These are phyloP conservation scores for Helotiales sp. DNA, from an alignment of 2,329 filamentous ascomycete species.

Conservation along the genomic window DNA sequence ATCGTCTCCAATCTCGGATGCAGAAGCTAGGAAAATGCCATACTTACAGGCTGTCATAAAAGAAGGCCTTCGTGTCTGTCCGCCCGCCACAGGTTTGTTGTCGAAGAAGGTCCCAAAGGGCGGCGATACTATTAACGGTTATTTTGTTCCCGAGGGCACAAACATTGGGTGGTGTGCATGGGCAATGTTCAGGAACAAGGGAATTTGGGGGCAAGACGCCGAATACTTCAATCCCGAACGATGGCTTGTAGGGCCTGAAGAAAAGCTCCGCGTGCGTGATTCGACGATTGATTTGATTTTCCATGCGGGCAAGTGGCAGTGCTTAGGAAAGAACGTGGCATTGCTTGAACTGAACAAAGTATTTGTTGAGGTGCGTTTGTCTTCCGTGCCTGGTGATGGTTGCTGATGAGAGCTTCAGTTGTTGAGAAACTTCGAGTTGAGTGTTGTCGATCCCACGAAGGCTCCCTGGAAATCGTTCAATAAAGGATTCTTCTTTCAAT, in stretches of 20 bases:
- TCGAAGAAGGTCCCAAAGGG: conserved; percentile 19
- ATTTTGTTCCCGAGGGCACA: conserved; percentile 27
- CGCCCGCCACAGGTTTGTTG: conserved; percentile 39
- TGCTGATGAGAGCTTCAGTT: background rate
- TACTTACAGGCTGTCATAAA: conserved; percentile 52
- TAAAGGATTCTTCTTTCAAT: background rate
- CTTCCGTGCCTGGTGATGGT: background rate
- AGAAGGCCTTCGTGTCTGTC: conserved; percentile 48
- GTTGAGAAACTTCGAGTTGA: conserved; percentile 10
- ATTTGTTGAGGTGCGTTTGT: conserved; percentile 44
- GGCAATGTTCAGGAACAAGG: conserved; percentile 36
- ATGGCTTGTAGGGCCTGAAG: conserved; percentile 38
- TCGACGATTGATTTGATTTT: conserved; percentile 43
- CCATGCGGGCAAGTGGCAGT: conserved; percentile 43
- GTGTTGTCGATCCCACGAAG: background rate
- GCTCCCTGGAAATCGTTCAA: background rate
- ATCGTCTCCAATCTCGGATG: conserved; percentile 28
- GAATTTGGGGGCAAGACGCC: conserved; percentile 40
- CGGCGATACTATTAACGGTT: conserved; percentile 15
- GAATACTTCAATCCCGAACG: conserved; percentile 47
- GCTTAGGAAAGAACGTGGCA: conserved; percentile 47
- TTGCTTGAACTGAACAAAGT: conserved; percentile 50
- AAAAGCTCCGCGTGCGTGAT: background rate
- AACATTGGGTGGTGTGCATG: conserved; percentile 27
- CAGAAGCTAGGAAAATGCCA: conserved; percentile 41